Base-by-base conservation (phyloP, 139 green algal genomes). In the Closterium sp. region DNA sequence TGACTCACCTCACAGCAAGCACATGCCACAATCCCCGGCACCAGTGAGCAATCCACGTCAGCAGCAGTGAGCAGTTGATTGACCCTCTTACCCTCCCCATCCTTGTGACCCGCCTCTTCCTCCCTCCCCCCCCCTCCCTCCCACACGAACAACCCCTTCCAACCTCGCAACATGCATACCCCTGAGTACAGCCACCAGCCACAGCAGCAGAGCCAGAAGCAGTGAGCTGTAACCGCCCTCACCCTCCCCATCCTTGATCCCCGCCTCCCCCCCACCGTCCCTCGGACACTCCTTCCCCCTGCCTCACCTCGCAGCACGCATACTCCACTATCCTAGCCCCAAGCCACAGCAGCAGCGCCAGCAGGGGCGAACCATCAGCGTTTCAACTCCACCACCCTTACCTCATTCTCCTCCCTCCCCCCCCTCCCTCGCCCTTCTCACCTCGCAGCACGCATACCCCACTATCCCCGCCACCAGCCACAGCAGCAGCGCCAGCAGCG, bases 391-490 rank as follows among this genome's bases (percentile, higher is more conserved):
- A n/a, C n/a, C n/a, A n/a, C n/a, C n/a, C n/a, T n/a, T n/a, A n/a
- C n/a, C n/a, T n/a, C n/a, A n/a, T n/a, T n/a, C n/a, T n/a, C n/a
- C n/a, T n/a, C n/a, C n/a, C n/a, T 66, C 21, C 43, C 21, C 43
- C 43, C 43, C 43, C 21, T 16, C 43, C 21, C 43, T 1, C 43
- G 21, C 43, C 4, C 43, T 4, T 66, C 43, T 66, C 43, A 85
- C 81, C 81, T 85, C 81, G 7, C n/a, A 85, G 81, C 81, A 90
- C 2, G 87, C 66, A 33, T 86, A 87, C 31, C 55, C 88, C 83
- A 91, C 83, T 6, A 89, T 25, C 25, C 55, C 88, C 33, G 88
- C 90, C 86, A 92, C 33, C 86, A 91, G n/a, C 86, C 90, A 93
- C 34, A 38, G 21, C n/a, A 90, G n/a, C 87, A 93, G 35, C 33